Conservation (phyloP, 202 grass and related monocot species). For the Musa balbisiana region DNA sequence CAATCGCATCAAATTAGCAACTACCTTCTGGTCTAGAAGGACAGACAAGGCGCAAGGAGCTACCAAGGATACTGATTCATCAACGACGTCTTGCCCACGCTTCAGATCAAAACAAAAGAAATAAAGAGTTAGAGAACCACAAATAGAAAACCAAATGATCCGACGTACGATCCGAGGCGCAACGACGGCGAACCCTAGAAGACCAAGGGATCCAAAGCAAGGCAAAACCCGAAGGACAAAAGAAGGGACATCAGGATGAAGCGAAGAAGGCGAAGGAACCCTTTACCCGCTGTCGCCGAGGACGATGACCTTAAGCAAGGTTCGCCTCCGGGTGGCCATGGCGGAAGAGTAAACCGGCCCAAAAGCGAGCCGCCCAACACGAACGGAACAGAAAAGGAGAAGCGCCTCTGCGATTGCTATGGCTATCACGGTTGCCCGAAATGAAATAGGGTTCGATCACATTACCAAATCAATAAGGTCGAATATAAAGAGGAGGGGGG, state of each 20-base stretch:
- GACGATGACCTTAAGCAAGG: constrained; percentile 99
- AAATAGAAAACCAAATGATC: constrained; percentile 15
- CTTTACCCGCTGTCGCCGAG: constrained; percentile 91
- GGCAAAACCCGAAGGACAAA: too few relatives aligned
- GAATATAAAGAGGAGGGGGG: neutral
- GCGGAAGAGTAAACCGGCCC: neutral
- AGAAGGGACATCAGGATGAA: neutral
- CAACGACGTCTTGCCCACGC: constrained; percentile 96
- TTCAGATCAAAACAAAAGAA: constrained; percentile 47
- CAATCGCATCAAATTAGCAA: neutral
- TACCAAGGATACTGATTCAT: constrained; percentile 98
- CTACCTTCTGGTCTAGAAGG: neutral
- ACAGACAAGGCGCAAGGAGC: neutral
- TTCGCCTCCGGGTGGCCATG: constrained; percentile 92
- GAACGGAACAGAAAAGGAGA: neutral
- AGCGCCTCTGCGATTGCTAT: too few relatives aligned
- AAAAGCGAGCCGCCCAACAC: neutral
- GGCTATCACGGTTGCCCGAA: too few relatives aligned
- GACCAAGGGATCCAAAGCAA: too few relatives aligned
- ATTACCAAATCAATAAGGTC: too few relatives aligned
- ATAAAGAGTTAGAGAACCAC: neutral
- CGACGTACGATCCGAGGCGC: neutral
- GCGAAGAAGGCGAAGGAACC: neutral
- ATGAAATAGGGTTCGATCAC: too few relatives aligned
- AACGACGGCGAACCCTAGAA: neutral